Conservation (phyloP, 108 stramenopile genomes). For the Cyclotella cryptica region DNA sequence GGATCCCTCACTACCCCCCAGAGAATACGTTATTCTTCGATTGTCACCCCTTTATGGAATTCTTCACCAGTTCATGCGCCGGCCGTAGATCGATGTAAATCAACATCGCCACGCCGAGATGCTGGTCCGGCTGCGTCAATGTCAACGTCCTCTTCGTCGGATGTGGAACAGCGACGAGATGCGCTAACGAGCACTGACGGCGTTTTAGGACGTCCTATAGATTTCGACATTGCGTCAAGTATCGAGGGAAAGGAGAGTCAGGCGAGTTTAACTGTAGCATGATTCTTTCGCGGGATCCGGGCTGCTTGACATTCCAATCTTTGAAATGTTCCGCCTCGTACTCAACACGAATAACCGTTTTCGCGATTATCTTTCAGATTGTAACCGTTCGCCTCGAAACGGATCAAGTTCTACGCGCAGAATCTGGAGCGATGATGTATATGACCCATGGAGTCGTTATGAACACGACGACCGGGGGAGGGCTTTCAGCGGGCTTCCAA, state of each 20-base stretch:
- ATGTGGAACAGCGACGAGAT: slow-evolving; percentile 31
- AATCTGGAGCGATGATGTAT: slow-evolving; percentile 89
- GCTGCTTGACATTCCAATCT: too few relatives aligned
- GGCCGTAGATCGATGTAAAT: too few relatives aligned
- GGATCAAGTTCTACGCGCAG: slow-evolving; percentile 86
- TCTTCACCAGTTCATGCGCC: too few relatives aligned
- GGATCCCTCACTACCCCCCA: too few relatives aligned
- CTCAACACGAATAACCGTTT: neutral
- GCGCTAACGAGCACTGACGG: slow-evolving; percentile 72
- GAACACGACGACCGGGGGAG: slow-evolving; percentile 80
- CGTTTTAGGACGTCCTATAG: slow-evolving; percentile 76
- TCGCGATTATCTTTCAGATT: slow-evolving; percentile 38
- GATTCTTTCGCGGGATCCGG: neutral
- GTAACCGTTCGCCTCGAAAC: slow-evolving; percentile 75
- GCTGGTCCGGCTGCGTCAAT: neutral
- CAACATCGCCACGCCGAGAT: too few relatives aligned
- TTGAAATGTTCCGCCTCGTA: too few relatives aligned
- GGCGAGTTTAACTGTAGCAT: slow-evolving; percentile 7
- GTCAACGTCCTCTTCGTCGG: slow-evolving; percentile 8
- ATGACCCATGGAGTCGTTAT: slow-evolving; percentile 84
- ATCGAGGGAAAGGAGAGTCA: slow-evolving; percentile 94
- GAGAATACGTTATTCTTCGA: too few relatives aligned
- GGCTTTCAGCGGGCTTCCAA: slow-evolving; percentile 62
- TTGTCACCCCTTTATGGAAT: too few relatives aligned
- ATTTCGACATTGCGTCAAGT: slow-evolving; percentile 71